Conservation (phyloP, 2,329 filamentous ascomycete genomes). For the Penicillium sp. region DNA sequence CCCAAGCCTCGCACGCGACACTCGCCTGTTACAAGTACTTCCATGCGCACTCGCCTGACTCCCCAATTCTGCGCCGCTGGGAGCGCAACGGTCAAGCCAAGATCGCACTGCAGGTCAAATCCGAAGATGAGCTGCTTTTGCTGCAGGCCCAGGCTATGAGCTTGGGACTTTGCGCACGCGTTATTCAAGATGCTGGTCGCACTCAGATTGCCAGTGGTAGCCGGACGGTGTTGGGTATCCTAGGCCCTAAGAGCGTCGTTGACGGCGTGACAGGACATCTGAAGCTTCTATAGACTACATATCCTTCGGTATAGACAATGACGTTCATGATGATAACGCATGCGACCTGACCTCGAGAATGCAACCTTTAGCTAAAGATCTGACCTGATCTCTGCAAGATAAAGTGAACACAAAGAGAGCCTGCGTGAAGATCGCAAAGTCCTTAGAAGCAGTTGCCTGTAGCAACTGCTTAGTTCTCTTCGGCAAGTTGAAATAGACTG, state of each 20-base stretch:
- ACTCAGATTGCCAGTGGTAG: conserved; percentile 96
- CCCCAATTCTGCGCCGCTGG: conserved; percentile 74
- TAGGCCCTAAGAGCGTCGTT: conserved; percentile 79
- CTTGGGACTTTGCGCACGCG: conserved; percentile 80
- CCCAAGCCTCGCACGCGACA: conserved; percentile 93
- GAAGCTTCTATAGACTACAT: conserved; percentile 67
- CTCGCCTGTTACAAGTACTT: conserved; percentile 94
- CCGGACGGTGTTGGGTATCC: conserved; percentile 82
- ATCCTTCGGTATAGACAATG: conserved; percentile 7
- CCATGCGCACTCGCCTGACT: conserved; percentile 52
- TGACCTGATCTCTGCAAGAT: not conserved
- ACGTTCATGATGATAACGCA: conserved; percentile 16
- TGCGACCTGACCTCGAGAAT: not conserved
- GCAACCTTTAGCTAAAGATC: not conserved
- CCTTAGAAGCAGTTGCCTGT: not conserved
- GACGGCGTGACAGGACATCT: conserved; percentile 81
- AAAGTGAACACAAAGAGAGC: not conserved
- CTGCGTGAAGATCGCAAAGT: not conserved
- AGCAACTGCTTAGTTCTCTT: not conserved
- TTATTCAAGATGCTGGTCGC: conserved; percentile 91
- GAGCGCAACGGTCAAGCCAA: conserved; percentile 85
- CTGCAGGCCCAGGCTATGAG: conserved; percentile 77
- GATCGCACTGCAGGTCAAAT: conserved; percentile 85
- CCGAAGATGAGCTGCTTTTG: conserved; percentile 73
- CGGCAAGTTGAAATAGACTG: not conserved